Evolutionary conservation across 768 basidiomycete species (phyloP), one percentile per base, ranked within the genome.

Genomic region (Erythrobasidium yunnanense): DNA sequence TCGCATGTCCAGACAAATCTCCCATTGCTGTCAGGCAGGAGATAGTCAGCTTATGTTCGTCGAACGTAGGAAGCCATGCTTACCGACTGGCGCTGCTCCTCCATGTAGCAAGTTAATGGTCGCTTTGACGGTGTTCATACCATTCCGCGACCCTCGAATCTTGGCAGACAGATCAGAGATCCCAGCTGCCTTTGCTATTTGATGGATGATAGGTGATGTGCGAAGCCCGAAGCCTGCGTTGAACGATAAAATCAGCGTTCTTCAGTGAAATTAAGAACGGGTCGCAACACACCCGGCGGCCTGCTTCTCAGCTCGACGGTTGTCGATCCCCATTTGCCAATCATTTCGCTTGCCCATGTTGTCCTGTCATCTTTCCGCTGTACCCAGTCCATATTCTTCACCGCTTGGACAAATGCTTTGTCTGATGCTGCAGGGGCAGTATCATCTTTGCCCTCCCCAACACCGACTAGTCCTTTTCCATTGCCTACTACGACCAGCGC

Each of bases 101-200:
- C 87, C 83, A 67, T 91, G 88, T 53, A 99, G 78, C 79, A 95
- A 81, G 75, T 85, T 81, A 71, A 90, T 81, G 17, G 84, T 80
- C 25, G 86, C 84, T 78, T 95, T 93, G 79, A 92, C 83, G 45
- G 93, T 88, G 75, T 87, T 83, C 70, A 87, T 79, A 35, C 81
- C 83, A 77, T 93, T 96, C 70, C 87, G 80, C 73, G 88, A 91
- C 17, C 93, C 91, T 84, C 88, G 88, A 20, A 97, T 87, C 77
- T 95, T 96, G 30, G 88, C 93, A 70, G 88, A 90, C 46, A 88
- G 81, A 77, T 99, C 93, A 75, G 89, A 87, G 78, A 99, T 87
- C 11, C 93, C 95, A 0, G 91, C 92, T 0, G 91, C 90, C 70
- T 88, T 87, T 73, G 92, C 81, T 45, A 99, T 82, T 73, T 78